Evolutionary conservation across 2,329 filamentous ascomycete species (phyloP), one percentile per base, ranked within the genome.

Genomic region (Arthrobotrys megalospora): DNA sequence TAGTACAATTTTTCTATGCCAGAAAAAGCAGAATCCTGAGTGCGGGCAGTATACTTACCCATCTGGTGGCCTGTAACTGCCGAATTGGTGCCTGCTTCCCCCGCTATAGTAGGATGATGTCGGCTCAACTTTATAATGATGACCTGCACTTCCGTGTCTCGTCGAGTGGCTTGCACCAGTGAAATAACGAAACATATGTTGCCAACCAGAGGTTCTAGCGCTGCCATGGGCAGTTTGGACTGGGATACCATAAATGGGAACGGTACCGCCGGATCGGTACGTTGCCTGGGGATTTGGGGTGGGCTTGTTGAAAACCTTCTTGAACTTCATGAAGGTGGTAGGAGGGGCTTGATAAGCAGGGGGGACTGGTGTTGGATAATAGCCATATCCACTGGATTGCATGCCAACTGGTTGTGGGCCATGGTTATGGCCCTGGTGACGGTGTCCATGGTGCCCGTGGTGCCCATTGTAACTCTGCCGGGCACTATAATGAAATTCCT

Each of bases 291-390:
- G 50, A 52, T n/a, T 28, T 55, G 16, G 24, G n/a, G 32, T 14
- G 60, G 55, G 50, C 10, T 36, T 65, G 12, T 52, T 65, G 38
- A 77, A 77, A 7, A 66, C 66, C 19, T 52, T 77, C 65, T 55
- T 65, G 43, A 77, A 70, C 32, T 45, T 70, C 72, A 71, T 70
- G 12, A 77, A 70, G 16, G 71, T 34, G 11, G 60, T 76, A 24
- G 65, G 14, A 19, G 47, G 43, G 3, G 69, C 38, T 50, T 66
- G 69, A 32, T 50, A 73, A 12, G 28, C 50, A 6, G 69, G 62
- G 16, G 50, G 36, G 14, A 48, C 55, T 16, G 65, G 65, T 65
- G 58, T 14, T 5, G 64, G 43, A 50, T 63, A 43, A 45, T 50
- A 76, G 38, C 10, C 34, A 10, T 45, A 52, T 24, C 16, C 53